A percentile compares a stretch with the other conserved stretches of the same genome.
phyloP scores from a whole-genome alignment of 345 rosid genomes.

The Raphanus sativus region DNA sequence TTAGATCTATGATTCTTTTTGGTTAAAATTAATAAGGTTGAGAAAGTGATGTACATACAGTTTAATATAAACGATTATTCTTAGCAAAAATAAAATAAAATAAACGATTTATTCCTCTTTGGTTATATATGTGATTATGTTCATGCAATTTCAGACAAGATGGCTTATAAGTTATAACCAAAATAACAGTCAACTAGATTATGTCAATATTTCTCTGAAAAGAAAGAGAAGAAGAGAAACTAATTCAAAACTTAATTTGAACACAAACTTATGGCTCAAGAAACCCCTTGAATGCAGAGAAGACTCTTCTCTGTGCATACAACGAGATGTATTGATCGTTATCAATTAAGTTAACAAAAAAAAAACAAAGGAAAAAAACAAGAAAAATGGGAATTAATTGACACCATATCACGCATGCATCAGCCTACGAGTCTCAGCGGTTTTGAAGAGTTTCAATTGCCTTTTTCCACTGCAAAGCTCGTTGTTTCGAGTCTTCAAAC shows the following conservation, averaged over 20 bases:
- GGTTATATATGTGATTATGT: neutral
- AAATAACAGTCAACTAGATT: neutral
- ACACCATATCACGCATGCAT: neutral
- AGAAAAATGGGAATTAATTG: neutral
- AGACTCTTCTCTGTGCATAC: neutral
- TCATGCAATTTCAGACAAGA: neutral
- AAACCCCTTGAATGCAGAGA: neutral
- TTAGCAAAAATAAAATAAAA: neutral
- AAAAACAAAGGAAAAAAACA: neutral
- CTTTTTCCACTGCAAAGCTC: slow-evolving; percentile 94
- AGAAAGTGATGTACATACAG: neutral
- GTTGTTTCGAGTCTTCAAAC: slow-evolving; percentile 84
- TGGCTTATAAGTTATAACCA: neutral
- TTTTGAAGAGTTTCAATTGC: slow-evolving; percentile 89
- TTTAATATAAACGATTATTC: neutral
- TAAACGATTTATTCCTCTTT: neutral
- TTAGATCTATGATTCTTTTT: slow-evolving; percentile 33
- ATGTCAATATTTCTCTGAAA: neutral
- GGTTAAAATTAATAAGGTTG: slow-evolving; percentile 19
- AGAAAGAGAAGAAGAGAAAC: neutral
- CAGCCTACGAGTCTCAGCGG: slow-evolving; percentile 41
- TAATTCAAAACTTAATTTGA: neutral
- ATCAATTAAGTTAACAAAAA: neutral
- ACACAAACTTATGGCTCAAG: slow-evolving; percentile 1
- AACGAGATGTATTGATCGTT: neutral